Conservation (phyloP, 2,329 filamentous ascomycete genomes). For the Arthrobotrys megalospora region DNA sequence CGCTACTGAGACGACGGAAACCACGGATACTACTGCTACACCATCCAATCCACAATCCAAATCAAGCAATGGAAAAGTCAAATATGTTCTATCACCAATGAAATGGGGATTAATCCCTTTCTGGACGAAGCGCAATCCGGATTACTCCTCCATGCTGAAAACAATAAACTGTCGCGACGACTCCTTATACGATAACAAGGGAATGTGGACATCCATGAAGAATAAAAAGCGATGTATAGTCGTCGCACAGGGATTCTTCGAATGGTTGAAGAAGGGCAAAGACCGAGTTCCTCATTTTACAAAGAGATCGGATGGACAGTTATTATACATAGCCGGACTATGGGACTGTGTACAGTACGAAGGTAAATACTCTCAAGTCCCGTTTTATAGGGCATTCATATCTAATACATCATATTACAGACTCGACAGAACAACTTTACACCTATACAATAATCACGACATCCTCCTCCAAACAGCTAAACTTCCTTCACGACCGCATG, state of each 20-base stretch:
- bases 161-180: conserved; percentile 97
- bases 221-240: conserved; percentile 88
- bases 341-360: conserved; percentile 92
- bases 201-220: conserved; percentile 96
- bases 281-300: conserved; percentile 86
- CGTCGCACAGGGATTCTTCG: conserved; percentile 92
- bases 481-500: conserved; percentile 94
- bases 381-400: neutral
- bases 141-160: conserved; percentile 82
- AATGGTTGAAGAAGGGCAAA: conserved; percentile 89
- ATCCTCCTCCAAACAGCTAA: conserved; percentile 83
- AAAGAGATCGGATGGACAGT: conserved; percentile 82
- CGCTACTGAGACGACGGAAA: conserved; percentile 11
- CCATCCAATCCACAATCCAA: conserved; percentile 5
- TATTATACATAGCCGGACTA: conserved; percentile 91
- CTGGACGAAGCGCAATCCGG: conserved; percentile 88
- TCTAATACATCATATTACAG: conserved; percentile 66
- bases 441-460: conserved; percentile 97
- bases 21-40: conserved; percentile 33
- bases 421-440: conserved; percentile 79
- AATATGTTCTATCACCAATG: conserved; percentile 90
- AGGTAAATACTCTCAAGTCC: conserved; percentile 69
- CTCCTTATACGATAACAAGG: conserved; percentile 80
- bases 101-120: conserved; percentile 96
- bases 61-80: conserved; percentile 67